A percentile compares a stretch with the other conserved stretches of the same genome.
These are phyloP conservation scores for Pyrenochaeta sp. DNA, from an alignment of 2,329 filamentous ascomycete species.

Conservation along the genomic window DNA sequence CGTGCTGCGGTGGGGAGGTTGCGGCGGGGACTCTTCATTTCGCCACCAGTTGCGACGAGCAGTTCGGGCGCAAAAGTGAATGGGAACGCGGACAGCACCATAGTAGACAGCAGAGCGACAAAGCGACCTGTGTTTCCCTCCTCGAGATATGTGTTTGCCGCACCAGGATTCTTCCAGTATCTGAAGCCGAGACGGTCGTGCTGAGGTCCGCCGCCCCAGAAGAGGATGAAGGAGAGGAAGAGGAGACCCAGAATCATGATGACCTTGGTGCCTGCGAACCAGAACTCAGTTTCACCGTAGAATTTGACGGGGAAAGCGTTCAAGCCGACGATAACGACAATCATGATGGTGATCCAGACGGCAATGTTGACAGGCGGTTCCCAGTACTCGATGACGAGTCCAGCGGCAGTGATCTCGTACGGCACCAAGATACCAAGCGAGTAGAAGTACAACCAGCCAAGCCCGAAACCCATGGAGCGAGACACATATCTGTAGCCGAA, in stretches of 20 bases:
- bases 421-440: constrained; percentile 41
- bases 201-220: constrained; percentile 63
- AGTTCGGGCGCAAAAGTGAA: constrained; percentile 62
- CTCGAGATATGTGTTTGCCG: constrained; percentile 59
- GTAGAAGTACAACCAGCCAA: constrained; percentile 41
- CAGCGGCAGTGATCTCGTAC: constrained; percentile 46
- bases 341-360: constrained; percentile 48
- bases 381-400: constrained; percentile 49
- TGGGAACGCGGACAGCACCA: constrained; percentile 61
- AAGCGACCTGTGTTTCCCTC: constrained; percentile 59
- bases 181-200: constrained; percentile 62
- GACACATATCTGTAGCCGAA: constrained; percentile 57
- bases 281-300: constrained; percentile 49
- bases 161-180: constrained; percentile 64
- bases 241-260: constrained; percentile 55
- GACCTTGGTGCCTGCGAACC: constrained; percentile 42
- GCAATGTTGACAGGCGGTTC: constrained; percentile 40
- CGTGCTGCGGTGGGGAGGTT: constrained; percentile 67
- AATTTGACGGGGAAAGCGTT: constrained; percentile 47
- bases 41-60: constrained; percentile 61
- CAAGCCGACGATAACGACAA: constrained; percentile 43
- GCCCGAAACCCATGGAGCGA: constrained; percentile 67
- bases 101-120: constrained; percentile 59
- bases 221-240: constrained; percentile 62
- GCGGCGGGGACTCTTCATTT: constrained; percentile 65